Percentiles rank a stretch among this genome's conserved stretches.
Evolutionary conservation across 768 basidiomycete genomes (phyloP).

Genomic region (Mycena leptocephala): DNA sequence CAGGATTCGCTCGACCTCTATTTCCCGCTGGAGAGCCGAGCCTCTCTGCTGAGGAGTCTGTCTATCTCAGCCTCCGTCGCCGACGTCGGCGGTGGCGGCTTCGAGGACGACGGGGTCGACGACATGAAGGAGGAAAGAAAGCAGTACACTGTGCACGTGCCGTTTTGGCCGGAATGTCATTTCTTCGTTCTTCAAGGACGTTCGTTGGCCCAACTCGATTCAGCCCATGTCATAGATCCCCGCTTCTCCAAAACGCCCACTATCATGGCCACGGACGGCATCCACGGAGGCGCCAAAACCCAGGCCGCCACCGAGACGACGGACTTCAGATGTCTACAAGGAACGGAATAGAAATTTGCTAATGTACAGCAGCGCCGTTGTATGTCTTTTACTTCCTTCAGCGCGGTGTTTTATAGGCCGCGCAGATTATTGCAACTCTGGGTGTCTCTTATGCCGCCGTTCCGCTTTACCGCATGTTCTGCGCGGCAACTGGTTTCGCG

Average conservation of each 20-base stretch:
- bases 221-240: slow-evolving; percentile 22
- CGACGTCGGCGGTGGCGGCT: slow-evolving; percentile 43
- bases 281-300: slow-evolving; percentile 32
- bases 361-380: slow-evolving; percentile 90
- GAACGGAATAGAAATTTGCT: slow-evolving; percentile 80
- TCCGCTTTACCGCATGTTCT: slow-evolving; percentile 98
- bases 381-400: slow-evolving; percentile 56
- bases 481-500: slow-evolving; percentile 96
- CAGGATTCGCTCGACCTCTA: slow-evolving; percentile 93
- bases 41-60: slow-evolving; percentile 84
- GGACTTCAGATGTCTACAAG: slow-evolving; percentile 59
- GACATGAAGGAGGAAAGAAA: slow-evolving; percentile 39
- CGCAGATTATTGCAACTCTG: slow-evolving; percentile 82
- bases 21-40: slow-evolving; percentile 90
- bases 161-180: slow-evolving; percentile 9
- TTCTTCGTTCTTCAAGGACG: slow-evolving; percentile 26
- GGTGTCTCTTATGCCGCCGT: slow-evolving; percentile 98
- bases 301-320: slow-evolving; percentile 19
- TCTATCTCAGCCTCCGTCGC: slow-evolving; percentile 76
- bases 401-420: slow-evolving; percentile 4
- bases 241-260: background rate
- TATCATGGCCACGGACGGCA: slow-evolving; percentile 23
- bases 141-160: background rate
- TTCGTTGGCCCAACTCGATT: background rate
- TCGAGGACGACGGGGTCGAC: slow-evolving; percentile 35